Evolutionary conservation across 139 green algal genomes (phyloP), one percentile per base, ranked within the genome.

Genomic region (Pleodorina starrii): DNA sequence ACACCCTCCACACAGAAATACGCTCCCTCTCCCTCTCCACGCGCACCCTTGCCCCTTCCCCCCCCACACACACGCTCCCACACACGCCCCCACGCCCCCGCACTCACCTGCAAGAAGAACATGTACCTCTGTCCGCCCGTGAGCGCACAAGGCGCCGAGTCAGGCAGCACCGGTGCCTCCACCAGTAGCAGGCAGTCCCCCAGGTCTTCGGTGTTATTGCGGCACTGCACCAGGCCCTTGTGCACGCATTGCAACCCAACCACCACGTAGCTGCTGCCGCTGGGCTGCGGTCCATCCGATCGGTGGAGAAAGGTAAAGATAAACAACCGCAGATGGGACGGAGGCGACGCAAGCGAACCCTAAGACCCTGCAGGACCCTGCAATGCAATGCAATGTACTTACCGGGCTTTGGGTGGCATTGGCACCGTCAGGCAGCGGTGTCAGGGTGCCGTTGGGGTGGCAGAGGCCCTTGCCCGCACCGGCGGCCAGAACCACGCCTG

Each of bases 211-310:
- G 7, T 29, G 48, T 91, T 88, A 9, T 23, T 27, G 6, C 88
- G 88, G 71, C 88, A 91, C 10, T 27, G 69, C n/a, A 86, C 66
- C 32, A 89, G 88, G 11, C 80, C 80, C 57, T 54, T 73, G 80
- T 91, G 88, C 51, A 85, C 79, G 71, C 88, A 91, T 71, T 91
- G 88, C 71, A 91, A 42, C 12, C 88, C 88, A 21, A 91, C 50
- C 44, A 91, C 50, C 36, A 91, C 44, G 54, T 82, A 91, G 44
- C 66, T 85, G 72, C 48, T 85, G 80, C n/a, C 17, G 27, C 43
- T 81, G 17, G 72, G 72, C 1, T 3, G 75, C 32, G 16, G 77
- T 32, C 21, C n/a, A n/a, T n/a, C n/a, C n/a, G n/a, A n/a, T 35
- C 51, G 32, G 75, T 1, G 46, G n/a, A n/a, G n/a, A n/a, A n/a